Evolutionary conservation across 208 protist genomes (phyloP), one percentile per base, ranked within the genome.

Genomic region (Crithidia brevicula): DNA sequence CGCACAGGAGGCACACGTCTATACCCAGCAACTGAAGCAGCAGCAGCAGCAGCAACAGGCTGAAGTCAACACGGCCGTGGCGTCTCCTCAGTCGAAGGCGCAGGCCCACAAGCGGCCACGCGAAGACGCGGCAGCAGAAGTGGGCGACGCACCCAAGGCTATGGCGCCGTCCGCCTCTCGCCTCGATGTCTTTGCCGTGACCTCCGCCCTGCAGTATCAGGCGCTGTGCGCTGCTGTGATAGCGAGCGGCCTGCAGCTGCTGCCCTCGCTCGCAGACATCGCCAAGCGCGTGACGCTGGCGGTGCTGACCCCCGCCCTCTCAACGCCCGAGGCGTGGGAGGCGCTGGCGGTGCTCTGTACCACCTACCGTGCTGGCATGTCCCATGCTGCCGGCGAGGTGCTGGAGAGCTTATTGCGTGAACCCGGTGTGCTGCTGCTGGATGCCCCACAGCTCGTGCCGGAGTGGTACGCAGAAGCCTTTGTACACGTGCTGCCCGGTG

Each of bases 321-420:
- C 79, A n/a, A 75, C 58, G 15, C 36, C 69, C 11, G 81, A 86
- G 45, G 62, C 62, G 16, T 92, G 83, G 83, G 86, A 92, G 54
- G 59, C 79, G 28, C 57, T 81, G 28, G 86, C 83, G 30, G 9
- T 81, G 63, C 72, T 92, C 33, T 81, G 81, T 34, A 76, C 72
- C 11, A 81, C 81, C 47, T 92, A 82, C 73, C 62, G 72, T 34
- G 81, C 79, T 6, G 86, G 86, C 18, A 79, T 82, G 18, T 69
- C 77, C 47, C 73, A 81, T 13, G 30, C 84, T 7, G 47, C 86
- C 18, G 57, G 52, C 23, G 83, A 89, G 57, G 50, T 92, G 30
- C 57, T 88, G 30, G 81, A 83, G 40, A 58, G 82, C 31, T 62
- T 92, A 1, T 71, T 92, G 53, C 58, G 46, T 4, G 77, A 86